These are phyloP conservation scores for Colletotrichum eremochloae DNA, from an alignment of 2,329 filamentous ascomycete genomes.

Conservation along the genomic window DNA sequence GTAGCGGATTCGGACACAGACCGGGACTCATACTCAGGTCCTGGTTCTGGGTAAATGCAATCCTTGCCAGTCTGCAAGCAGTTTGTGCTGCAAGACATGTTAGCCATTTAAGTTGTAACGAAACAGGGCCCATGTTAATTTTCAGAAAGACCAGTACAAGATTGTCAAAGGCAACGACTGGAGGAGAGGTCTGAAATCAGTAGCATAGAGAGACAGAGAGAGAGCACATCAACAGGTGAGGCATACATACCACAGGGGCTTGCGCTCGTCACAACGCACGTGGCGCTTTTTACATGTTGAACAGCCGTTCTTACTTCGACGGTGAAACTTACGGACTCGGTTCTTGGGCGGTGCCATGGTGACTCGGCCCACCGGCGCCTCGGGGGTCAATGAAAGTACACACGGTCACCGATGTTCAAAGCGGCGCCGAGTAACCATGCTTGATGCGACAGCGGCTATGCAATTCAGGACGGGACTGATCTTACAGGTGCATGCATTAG, in stretches of 20 bases:
- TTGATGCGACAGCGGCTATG: slow-evolving; percentile 29
- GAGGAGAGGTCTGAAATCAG: background rate
- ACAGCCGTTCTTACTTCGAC: slow-evolving; percentile 55
- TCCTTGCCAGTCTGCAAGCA: slow-evolving; percentile 60
- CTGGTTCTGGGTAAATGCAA: slow-evolving; percentile 53
- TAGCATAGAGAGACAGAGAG: background rate
- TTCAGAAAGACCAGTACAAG: background rate
- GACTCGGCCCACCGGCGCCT: slow-evolving; percentile 6
- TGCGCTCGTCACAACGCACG: slow-evolving; percentile 61
- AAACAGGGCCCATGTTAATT: background rate
- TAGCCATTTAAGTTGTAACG: slow-evolving; percentile 5
- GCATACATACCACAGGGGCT: slow-evolving; percentile 61
- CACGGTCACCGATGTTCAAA: slow-evolving; percentile 33
- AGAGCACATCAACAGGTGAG: background rate
- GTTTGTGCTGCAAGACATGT: slow-evolving; percentile 54
- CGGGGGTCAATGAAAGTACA: slow-evolving; percentile 35
- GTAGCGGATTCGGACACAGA: slow-evolving; percentile 23
- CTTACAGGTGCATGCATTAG: slow-evolving; percentile 31
- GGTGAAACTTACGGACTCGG: slow-evolving; percentile 55
- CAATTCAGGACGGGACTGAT: slow-evolving; percentile 20
- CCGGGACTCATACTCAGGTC: slow-evolving; percentile 5
- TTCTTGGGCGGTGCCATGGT: slow-evolving; percentile 53
- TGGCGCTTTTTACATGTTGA: slow-evolving; percentile 56
- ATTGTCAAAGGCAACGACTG: background rate
- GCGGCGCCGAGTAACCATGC: slow-evolving; percentile 37